A percentile compares a stretch with the other conserved stretches of the same genome.
Conservation (phyloP, 2,329 filamentous ascomycete species). For the Pseudocercospora crystallina region DNA sequence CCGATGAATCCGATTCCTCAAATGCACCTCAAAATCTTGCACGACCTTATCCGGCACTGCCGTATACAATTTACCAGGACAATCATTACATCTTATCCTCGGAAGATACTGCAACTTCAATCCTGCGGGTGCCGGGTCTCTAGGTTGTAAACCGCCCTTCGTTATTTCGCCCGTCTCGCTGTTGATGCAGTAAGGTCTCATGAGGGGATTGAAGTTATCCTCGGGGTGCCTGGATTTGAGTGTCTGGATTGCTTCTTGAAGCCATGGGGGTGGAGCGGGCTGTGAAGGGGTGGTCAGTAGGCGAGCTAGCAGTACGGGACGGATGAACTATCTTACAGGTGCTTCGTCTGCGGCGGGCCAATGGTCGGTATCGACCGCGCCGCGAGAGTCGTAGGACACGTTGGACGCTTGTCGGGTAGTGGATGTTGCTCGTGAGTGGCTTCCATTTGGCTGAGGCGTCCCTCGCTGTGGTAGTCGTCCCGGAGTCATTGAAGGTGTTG, state of each 20-base stretch:
- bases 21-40: slow-evolving; percentile 88
- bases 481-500: slow-evolving; percentile 30
- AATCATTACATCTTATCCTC: slow-evolving; percentile 87
- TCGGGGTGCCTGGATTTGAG: slow-evolving; percentile 71
- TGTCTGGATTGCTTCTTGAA: slow-evolving; percentile 68
- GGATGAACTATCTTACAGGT: slow-evolving; percentile 55
- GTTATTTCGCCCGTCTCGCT: slow-evolving; percentile 64
- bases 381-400: slow-evolving; percentile 41
- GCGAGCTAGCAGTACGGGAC: slow-evolving; percentile 6
- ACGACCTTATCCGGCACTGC: slow-evolving; percentile 82
- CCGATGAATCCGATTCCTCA: slow-evolving; percentile 75
- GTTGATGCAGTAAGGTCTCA: slow-evolving; percentile 83
- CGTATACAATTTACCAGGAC: slow-evolving; percentile 90
- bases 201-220: slow-evolving; percentile 83
- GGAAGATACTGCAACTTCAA: slow-evolving; percentile 82
- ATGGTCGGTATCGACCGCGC: slow-evolving; percentile 65
- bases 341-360: slow-evolving; percentile 60
- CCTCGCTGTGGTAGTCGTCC: slow-evolving; percentile 25
- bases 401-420: slow-evolving; percentile 18
- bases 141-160: slow-evolving; percentile 47
- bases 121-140: slow-evolving; percentile 58
- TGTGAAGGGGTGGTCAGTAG: slow-evolving; percentile 38
- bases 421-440: slow-evolving; percentile 23
- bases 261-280: slow-evolving; percentile 87
- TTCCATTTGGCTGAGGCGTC: slow-evolving; percentile 33